Conservation (phyloP, 306 rosid genomes). For the Benincasa hispida region DNA sequence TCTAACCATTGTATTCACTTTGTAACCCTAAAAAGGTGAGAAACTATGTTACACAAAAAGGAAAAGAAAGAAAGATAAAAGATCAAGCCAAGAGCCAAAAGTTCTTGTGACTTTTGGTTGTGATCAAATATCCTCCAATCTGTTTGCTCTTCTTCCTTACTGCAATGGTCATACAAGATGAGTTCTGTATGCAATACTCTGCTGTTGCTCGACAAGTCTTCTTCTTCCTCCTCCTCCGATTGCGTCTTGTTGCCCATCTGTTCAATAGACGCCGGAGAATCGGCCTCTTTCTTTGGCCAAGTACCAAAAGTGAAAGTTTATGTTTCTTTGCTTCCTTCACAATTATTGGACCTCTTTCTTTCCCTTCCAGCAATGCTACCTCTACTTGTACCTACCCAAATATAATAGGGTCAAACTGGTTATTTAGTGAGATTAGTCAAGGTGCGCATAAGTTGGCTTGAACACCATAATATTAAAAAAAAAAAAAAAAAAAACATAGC, state of each 20-base stretch:
- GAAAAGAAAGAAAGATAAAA: not conserved
- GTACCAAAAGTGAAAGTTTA: constrained; percentile 46
- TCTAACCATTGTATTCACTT: not conserved
- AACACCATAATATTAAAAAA: no score
- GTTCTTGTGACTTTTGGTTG: constrained; percentile 75
- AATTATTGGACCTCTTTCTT: constrained; percentile 47
- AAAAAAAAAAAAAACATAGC: not conserved
- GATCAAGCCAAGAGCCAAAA: constrained; percentile 89
- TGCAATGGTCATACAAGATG: constrained; percentile 73
- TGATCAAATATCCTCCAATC: constrained; percentile 79
- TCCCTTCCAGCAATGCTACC: constrained; percentile 45
- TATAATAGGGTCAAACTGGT: no score
- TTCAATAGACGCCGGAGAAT: constrained; percentile 28
- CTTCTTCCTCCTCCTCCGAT: constrained; percentile 10
- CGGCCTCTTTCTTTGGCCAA: constrained; percentile 59
- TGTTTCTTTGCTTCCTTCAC: constrained; percentile 72
- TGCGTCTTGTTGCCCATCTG: constrained; percentile 19
- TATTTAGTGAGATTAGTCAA: no score
- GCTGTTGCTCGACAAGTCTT: constrained; percentile 22
- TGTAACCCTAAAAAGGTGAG: not conserved
- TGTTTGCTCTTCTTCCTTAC: constrained; percentile 65
- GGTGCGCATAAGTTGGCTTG: no score
- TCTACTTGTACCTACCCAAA: constrained; percentile 51
- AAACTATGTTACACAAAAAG: not conserved
- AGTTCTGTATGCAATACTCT: constrained; percentile 64